phyloP scores from a whole-genome alignment of 192 early-diverging fungal species.

The Backusella westeae region DNA sequence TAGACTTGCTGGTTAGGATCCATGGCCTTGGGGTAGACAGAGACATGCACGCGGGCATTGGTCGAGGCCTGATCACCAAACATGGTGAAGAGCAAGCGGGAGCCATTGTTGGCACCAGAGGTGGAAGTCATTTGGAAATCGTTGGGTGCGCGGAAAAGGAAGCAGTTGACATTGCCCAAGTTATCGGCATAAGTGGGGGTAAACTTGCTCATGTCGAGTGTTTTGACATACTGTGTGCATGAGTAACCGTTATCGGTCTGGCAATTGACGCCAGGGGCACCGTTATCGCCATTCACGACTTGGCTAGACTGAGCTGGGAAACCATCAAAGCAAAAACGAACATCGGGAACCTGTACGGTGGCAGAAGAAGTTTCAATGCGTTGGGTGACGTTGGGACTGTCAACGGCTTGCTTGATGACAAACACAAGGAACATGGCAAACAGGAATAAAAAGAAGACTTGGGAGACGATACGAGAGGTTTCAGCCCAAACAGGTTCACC shows the following conservation, averaged over 20 bases:
- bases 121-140: slow-evolving; percentile 29
- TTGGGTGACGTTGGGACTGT: slow-evolving; percentile 32
- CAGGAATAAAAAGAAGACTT: slow-evolving; percentile 33
- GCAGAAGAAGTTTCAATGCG: slow-evolving; percentile 22
- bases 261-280: slow-evolving; percentile 26
- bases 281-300: neutral
- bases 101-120: slow-evolving; percentile 35
- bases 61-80: slow-evolving; percentile 25
- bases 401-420: slow-evolving; percentile 30
- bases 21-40: slow-evolving; percentile 34
- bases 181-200: slow-evolving; percentile 27
- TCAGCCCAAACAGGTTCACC: slow-evolving; percentile 40
- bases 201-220: slow-evolving; percentile 26
- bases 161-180: slow-evolving; percentile 27
- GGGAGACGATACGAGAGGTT: slow-evolving; percentile 32
- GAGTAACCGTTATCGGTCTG: slow-evolving; percentile 25
- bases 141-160: slow-evolving; percentile 26
- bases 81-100: slow-evolving; percentile 27
- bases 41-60: slow-evolving; percentile 30
- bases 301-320: slow-evolving; percentile 3
- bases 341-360: slow-evolving; percentile 28
- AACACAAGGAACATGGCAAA: slow-evolving; percentile 33
- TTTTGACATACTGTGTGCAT: slow-evolving; percentile 20
- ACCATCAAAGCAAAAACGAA: slow-evolving; percentile 39
- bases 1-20: slow-evolving; percentile 31